Base-by-base conservation (phyloP, 2,329 filamentous ascomycete species). In the Arthroderma uncinatum region DNA sequence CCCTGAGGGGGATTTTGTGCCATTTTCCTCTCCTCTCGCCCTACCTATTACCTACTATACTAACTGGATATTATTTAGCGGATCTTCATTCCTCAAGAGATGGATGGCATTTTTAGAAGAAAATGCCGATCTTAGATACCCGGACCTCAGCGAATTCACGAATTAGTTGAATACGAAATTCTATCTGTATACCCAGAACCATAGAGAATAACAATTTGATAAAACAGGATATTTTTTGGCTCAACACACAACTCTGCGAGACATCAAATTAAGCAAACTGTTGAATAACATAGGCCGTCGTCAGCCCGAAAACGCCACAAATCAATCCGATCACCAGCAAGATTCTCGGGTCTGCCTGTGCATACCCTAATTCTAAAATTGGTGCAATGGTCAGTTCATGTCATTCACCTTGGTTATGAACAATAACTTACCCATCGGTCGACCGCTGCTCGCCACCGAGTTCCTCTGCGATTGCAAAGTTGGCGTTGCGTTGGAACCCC, bases 41-140 rank as follows among this genome's bases (percentile, higher is more conserved):
- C 12, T 10, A 14, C 6, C 55, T 62, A 36, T 16, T 36, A 23
- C 8, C 23, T 4, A 28, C 9, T 3, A 16, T 53, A 25, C 40
- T 64, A 52, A 64, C 64, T 59, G 7, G 3, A 30, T 30, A 57
- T 34, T 62, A 61, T 42, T 63, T 65, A 95, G 89, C 72, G 91
- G 91, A 23, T 90, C 87, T 71, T 78, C 78, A 58, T 97, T 95
- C 68, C 78, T 97, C 60, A 90, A 89, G 71, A 79, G 79, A 60
- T 97, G 92, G 93, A 95, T 96, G 88, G 81, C 79, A 8, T 92
- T 86, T 70, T 77, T 97, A 30, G 92, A 97, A 71, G 89, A 95
- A 62, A 78, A 95, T 65, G 87, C 90, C 6, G 92, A 97, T 73
- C 74, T 97, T 63, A 79, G 93, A 67, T 97, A 96, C 72, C 89